Conservation (phyloP, 2,329 filamentous ascomycete genomes). For the Plenodomus lindquistii region DNA sequence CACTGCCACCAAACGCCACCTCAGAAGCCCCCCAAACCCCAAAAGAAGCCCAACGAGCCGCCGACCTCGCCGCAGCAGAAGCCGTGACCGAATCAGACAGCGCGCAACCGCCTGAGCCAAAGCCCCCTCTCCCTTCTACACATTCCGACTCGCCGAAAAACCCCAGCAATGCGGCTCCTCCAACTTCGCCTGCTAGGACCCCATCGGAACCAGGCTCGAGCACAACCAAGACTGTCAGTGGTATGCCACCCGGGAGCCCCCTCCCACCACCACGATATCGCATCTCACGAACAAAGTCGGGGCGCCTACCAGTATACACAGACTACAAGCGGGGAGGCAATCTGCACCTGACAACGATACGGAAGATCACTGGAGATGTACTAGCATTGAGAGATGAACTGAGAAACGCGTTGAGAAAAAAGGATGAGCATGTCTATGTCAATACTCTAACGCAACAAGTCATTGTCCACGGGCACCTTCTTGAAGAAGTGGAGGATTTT, state of each 20-base stretch:
- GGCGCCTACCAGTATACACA: constrained; percentile 77
- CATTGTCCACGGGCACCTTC: constrained; percentile 36
- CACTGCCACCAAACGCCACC: constrained; percentile 24
- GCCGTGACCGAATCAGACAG: constrained; percentile 40
- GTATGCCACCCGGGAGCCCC: too few species aligned
- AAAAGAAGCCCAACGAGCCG: constrained; percentile 32
- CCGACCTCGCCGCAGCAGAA: constrained; percentile 40
- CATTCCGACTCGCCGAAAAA: constrained; percentile 4
- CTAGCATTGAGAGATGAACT: constrained; percentile 67
- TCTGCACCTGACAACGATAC: constrained; percentile 71
- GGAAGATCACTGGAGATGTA: constrained; percentile 77
- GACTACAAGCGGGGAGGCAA: constrained; percentile 75
- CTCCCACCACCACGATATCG: constrained; percentile 60
- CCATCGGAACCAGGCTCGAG: constrained; percentile 1
- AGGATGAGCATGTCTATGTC: constrained; percentile 58
- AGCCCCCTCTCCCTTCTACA: constrained; percentile 27
- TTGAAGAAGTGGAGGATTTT: constrained; percentile 13
- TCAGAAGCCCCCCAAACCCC: constrained; percentile 36
- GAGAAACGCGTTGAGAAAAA: constrained; percentile 60
- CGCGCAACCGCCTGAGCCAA: constrained; percentile 27
- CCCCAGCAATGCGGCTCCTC: constrained; percentile 4
- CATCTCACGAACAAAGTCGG: constrained; percentile 70
- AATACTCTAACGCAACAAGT: constrained; percentile 73
- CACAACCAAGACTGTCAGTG: constrained; percentile 6
- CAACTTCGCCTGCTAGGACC: too few species aligned